Evolutionary conservation across 1,139 yeast genomes (phyloP).

Genomic region (Pichia sp.): DNA sequence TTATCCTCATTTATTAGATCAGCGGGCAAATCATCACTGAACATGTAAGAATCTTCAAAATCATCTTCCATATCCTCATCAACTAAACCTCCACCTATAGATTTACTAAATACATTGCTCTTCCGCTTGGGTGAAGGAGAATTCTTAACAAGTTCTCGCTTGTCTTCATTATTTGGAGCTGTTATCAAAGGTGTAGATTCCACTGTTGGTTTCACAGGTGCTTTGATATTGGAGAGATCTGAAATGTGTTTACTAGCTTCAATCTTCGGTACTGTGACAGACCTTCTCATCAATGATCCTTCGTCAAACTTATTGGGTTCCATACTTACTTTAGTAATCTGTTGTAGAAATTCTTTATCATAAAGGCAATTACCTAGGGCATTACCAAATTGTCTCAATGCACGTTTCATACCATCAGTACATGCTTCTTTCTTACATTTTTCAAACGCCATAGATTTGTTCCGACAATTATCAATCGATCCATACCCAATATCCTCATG

Average conservation of each 20-base stretch:
- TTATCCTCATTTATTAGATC: conserved; percentile 20
- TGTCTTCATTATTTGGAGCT: background rate
- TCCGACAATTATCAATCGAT: conserved; percentile 61
- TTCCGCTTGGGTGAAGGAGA: background rate
- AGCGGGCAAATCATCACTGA: conserved; percentile 54
- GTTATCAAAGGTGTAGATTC: background rate
- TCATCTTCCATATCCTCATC: conserved; percentile 6
- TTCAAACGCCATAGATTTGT: conserved; percentile 69
- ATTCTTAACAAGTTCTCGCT: background rate
- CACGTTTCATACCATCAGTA: conserved; percentile 73
- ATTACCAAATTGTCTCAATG: conserved; percentile 72
- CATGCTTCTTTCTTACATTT: conserved; percentile 77
- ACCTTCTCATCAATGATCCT: conserved; percentile 34
- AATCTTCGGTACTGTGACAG: conserved; percentile 22
- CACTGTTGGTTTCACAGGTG: background rate
- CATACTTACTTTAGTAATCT: conserved; percentile 42
- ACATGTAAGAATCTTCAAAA: conserved; percentile 54
- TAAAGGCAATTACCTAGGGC: conserved; percentile 74
- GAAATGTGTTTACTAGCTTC: conserved; percentile 5
- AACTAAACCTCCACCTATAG: conserved; percentile 15
- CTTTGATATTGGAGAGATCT: background rate
- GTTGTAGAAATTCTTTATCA: conserved; percentile 56
- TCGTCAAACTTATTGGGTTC: conserved; percentile 52
- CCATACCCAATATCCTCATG: conserved; percentile 84
- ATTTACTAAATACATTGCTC: background rate